phyloP scores from a whole-genome alignment of 2,329 filamentous ascomycete species.

The Claviceps fusiformis region DNA sequence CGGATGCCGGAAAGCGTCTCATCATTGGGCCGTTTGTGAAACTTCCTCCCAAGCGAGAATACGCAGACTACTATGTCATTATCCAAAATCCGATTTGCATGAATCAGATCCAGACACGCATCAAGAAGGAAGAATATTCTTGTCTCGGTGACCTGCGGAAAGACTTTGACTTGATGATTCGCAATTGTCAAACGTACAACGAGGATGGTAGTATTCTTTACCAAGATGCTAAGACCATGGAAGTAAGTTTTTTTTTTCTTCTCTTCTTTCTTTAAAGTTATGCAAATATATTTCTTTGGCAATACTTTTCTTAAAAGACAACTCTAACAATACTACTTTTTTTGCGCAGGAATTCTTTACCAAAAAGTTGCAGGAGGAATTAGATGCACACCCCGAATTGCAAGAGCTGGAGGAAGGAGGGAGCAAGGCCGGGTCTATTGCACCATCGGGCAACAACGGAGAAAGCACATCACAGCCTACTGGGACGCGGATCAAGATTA shows the following conservation, averaged over 20 bases:
- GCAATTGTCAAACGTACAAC: conserved; percentile 90
- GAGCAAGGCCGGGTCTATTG: conserved; percentile 21
- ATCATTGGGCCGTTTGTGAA: conserved; percentile 93
- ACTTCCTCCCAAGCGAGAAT: conserved; percentile 75
- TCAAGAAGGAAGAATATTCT: conserved; percentile 90
- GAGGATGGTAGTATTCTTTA: conserved; percentile 90
- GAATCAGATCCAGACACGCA: conserved; percentile 87
- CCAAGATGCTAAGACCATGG: conserved; percentile 82
- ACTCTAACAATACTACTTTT: not conserved
- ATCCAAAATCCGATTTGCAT: conserved; percentile 91
- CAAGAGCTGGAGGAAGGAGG: conserved; percentile 38
- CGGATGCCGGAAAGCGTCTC: conserved; percentile 51
- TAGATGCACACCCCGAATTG: conserved; percentile 41
- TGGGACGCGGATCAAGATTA: conserved; percentile 58
- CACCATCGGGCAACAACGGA: conserved; percentile 38
- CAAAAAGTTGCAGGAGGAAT: conserved; percentile 36
- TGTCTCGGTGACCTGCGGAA: conserved; percentile 65
- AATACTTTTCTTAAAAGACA: too few species aligned
- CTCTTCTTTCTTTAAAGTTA: not conserved
- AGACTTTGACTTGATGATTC: conserved; percentile 74
- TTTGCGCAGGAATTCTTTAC: conserved; percentile 40
- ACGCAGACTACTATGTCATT: conserved; percentile 88
- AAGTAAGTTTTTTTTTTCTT: conserved; percentile 43
- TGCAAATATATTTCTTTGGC: too few species aligned
- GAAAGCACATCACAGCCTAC: conserved; percentile 52